Conservation (phyloP, 2,329 filamentous ascomycete genomes). For the Dothideomycetidae sp. region DNA sequence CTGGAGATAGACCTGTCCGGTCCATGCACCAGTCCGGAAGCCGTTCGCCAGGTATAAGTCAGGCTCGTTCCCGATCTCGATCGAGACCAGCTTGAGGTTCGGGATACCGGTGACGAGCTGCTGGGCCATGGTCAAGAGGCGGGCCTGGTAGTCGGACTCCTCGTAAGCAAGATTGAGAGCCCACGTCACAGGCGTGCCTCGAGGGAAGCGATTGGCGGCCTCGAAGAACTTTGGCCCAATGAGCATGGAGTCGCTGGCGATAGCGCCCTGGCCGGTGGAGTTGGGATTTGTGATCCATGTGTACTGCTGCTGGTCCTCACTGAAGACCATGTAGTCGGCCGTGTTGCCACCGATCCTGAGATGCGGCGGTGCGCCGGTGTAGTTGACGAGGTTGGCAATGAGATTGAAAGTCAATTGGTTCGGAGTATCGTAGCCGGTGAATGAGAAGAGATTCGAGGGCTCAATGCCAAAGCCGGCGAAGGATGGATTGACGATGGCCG, state of each 20-base stretch:
- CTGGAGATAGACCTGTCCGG: constrained; percentile 29
- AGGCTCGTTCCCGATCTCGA: constrained; percentile 32
- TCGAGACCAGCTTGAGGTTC: constrained; percentile 28
- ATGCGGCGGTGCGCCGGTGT: constrained; percentile 35
- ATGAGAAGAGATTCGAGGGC: constrained; percentile 39
- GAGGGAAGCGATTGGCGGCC: constrained; percentile 35
- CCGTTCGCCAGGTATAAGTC: constrained; percentile 31
- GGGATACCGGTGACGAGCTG: constrained; percentile 24
- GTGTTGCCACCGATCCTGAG: constrained; percentile 39
- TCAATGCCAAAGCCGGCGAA: constrained; percentile 34
- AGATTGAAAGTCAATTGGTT: constrained; percentile 36
- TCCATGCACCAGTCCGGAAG: constrained; percentile 32
- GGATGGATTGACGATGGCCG: neutral
- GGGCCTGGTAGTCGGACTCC: constrained; percentile 29
- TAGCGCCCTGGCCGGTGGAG: constrained; percentile 28
- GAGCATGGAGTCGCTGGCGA: constrained; percentile 29
- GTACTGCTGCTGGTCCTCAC: constrained; percentile 24
- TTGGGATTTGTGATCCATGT: constrained; percentile 21
- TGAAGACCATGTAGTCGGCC: constrained; percentile 36
- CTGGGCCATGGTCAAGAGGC: constrained; percentile 30
- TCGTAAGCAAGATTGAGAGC: constrained; percentile 38
- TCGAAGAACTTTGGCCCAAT: constrained; percentile 34
- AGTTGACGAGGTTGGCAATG: constrained; percentile 35
- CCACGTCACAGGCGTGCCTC: constrained; percentile 36
- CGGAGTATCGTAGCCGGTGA: constrained; percentile 29